Evolutionary conservation across 768 basidiomycete species (phyloP).

Genomic region (Lanmaoa rubissima): DNA sequence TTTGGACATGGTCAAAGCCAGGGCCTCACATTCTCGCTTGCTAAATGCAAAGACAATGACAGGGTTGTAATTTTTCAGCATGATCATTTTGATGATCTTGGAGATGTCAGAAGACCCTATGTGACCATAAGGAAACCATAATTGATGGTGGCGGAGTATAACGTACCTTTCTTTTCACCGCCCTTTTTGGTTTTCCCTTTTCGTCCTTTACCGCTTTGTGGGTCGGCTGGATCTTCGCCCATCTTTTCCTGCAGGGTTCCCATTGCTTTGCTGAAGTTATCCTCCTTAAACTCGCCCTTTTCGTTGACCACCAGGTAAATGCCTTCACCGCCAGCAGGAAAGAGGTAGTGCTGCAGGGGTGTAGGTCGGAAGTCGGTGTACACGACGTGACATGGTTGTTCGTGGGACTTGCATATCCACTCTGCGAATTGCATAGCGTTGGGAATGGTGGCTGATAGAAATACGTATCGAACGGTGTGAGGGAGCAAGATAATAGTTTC

Average conservation of each 20-base stretch:
- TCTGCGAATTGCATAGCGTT: constrained; percentile 99
- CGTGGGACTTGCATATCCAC: constrained; percentile 97
- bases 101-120: constrained; percentile 89
- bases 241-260: constrained; percentile 78
- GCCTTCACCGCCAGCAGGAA: constrained; percentile 94
- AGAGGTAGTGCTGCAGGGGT: constrained; percentile 96
- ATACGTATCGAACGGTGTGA: constrained; percentile 94
- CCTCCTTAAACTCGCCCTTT: constrained; percentile 94
- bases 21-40: constrained; percentile 94
- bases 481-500: constrained; percentile 97
- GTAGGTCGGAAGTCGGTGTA: constrained; percentile 99
- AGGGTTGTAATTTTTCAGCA: constrained; percentile 95
- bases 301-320: constrained; percentile 99
- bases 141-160: not conserved
- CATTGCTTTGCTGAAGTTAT: constrained; percentile 98
- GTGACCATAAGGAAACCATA: constrained; percentile 9
- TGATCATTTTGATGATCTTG: constrained; percentile 98
- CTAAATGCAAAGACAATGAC: constrained; percentile 99
- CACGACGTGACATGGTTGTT: constrained; percentile 98
- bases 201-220: constrained; percentile 76
- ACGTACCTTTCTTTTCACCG: constrained; percentile 82
- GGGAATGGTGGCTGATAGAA: constrained; percentile 97
- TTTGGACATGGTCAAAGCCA: constrained; percentile 91
- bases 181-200: constrained; percentile 95
- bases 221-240: constrained; percentile 92